Base-by-base conservation (phyloP, 805 yeast species). In the Pichia cephalocereana region DNA sequence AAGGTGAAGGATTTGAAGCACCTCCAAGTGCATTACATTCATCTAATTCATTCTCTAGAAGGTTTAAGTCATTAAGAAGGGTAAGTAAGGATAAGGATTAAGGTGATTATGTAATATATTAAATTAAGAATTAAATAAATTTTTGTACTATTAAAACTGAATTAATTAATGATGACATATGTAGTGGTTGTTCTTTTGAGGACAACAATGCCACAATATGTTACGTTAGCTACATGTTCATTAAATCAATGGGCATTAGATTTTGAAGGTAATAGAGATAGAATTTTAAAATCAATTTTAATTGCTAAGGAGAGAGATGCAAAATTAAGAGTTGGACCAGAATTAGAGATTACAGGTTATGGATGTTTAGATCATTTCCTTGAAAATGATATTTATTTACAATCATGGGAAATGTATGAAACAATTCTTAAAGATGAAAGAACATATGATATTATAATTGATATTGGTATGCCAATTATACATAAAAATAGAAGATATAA, bases 181-280 rank as follows among this genome's bases (percentile, higher is more conserved):
- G n/a, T n/a, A n/a, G n/a, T n/a, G n/a, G n/a, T n/a, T n/a, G 5
- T 34, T 34, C 8, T 15, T 15, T 34, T 34, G n/a, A 14, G n/a
- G n/a, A 37, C 39, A 8, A 30, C 1, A 4, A 90, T 90, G 96
- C 90, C 95, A 1, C 93, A 87, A 47, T 75, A 84, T 49, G 81
- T 90, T 43, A 91, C 97, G 0, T 70, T 91, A 37, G 90, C 98
- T 1, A 90, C 98, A 1, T 91, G 98, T 67, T 88, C 90, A 58
- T 74, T 93, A 54, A 93, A 93, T 69, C 99, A 93, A 75, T 93
- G 99, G 99, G 96, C 99, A 0, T 72, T 93, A 47, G 99, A 93
- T 64, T 93, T 88, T 65, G 98, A 91, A 65, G 99, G 99, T 6
- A 93, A 93, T 66, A 75, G 96, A 46, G 96, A 90, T 61, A 74